These are phyloP conservation scores for Candida yuanshanica DNA, from an alignment of 805 yeast genomes.

Conservation along the genomic window DNA sequence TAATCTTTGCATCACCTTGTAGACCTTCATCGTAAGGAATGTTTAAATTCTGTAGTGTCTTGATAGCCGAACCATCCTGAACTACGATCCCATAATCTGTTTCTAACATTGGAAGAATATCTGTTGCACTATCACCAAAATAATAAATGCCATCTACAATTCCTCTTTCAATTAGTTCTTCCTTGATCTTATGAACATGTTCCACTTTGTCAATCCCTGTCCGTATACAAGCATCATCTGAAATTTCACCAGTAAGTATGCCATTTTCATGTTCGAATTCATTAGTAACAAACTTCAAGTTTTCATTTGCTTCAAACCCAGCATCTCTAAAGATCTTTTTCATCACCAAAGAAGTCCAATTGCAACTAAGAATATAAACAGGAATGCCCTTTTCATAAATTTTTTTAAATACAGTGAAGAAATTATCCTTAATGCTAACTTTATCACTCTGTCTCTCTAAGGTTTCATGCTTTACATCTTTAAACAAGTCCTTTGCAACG, in stretches of 20 bases:
- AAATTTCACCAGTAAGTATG: slow-evolving; percentile 23
- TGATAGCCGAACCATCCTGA: slow-evolving; percentile 31
- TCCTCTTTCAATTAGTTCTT: slow-evolving; percentile 13
- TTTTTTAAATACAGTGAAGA: slow-evolving; percentile 45
- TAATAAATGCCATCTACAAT: slow-evolving; percentile 30
- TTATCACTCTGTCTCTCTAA: slow-evolving; percentile 31
- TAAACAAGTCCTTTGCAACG: slow-evolving; percentile 33
- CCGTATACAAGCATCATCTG: slow-evolving; percentile 29
- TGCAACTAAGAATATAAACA: slow-evolving; percentile 47
- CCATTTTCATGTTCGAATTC: slow-evolving; percentile 38
- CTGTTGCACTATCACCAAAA: slow-evolving; percentile 62
- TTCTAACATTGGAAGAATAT: slow-evolving; percentile 42
- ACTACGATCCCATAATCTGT: slow-evolving; percentile 45
- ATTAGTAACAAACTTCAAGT: slow-evolving; percentile 38
- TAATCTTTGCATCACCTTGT: slow-evolving; percentile 11
- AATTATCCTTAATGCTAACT: slow-evolving; percentile 60
- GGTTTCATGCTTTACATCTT: slow-evolving; percentile 30
- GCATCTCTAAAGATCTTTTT: slow-evolving; percentile 22
- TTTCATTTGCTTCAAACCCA: slow-evolving; percentile 17
- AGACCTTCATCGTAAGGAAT: slow-evolving; percentile 15
- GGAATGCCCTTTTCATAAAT: slow-evolving; percentile 24
- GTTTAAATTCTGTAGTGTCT: slow-evolving; percentile 21
- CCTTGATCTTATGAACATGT: slow-evolving; percentile 16
- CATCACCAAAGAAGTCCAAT: slow-evolving; percentile 54
- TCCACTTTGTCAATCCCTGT: slow-evolving; percentile 50